Base-by-base conservation (phyloP, 2,329 filamentous ascomycete genomes). In the Arthrobotrys conoides region DNA sequence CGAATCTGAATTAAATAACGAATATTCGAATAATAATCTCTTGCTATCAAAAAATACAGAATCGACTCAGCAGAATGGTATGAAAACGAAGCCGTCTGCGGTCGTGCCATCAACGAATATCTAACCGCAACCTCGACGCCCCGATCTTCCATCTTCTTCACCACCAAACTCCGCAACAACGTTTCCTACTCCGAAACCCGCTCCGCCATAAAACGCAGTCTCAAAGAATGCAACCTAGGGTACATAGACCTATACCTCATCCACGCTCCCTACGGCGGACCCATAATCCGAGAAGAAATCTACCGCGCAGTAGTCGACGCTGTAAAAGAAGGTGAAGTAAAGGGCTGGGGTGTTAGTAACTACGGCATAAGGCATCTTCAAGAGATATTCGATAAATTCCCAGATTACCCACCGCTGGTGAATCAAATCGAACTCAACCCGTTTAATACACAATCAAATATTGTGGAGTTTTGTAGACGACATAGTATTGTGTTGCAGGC, bases 371-470 rank as follows among this genome's bases (percentile, higher is more conserved):
- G 89, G 20, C 80, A 91, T 88, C 87, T 94, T 64, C 88, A 92
- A 80, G 91, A 94, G 83, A 85, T 94, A 61, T 87, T 93, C 82
- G 86, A 87, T 1, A 88, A 87, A 0, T 88, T 88, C 10, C 90
- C 91, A 0, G 86, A 87, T 0, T 87, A 92, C 55, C 83, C 86
- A 9, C 92, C 93, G 0, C 88, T 90, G 0, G 89, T 95, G 64
- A 95, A 95, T 82, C 93, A 96, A 85, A 91, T 94, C 81, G 91
- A 95, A 83, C 88, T 94, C 0, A 92, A 95, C 79, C 92, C 92
- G 0, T 96, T 95, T 88, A 93, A 94, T 83, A 93, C 91, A 0
- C 89, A 91, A 66, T 87, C 86, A 0, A 87, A 87, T 44, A 93
- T 96, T 80, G 88, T 81, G 0, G 86, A 88, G 12, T 90, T 89